Base-by-base conservation (phyloP, 2,329 filamentous ascomycete genomes). In the Pyricularia grisea region DNA sequence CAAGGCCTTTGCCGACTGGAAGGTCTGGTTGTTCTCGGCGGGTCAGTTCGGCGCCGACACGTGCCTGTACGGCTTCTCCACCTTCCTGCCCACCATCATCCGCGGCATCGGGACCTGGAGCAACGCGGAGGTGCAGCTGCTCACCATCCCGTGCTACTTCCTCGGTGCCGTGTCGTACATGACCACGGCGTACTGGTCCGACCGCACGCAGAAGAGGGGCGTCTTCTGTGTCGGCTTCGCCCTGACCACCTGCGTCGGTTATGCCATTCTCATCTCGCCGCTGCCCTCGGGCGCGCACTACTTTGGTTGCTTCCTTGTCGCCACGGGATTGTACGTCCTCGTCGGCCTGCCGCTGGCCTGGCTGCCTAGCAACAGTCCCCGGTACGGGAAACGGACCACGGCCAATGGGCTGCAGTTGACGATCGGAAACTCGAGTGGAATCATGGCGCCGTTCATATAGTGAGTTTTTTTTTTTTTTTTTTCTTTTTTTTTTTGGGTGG, bases 1-100 rank as follows among this genome's bases (percentile, higher is more conserved):
- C 71, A 85, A 85, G 69, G 90, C 88, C 0, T 87, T 92, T 70
- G 84, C 81, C 71, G 92, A 94, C 77, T 93, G 90, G 90, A 93
- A 91, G 76, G 86, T 92, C 28, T 92, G 88, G 83, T 79, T 84
- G 1, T 93, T 93, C 75, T 89, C 84, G 71, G 77, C 87, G 55
- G 90, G 82, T 5, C 90, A 92, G 76, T 93, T 93, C 74, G 90
- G 90, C 4, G 84, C 85, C 20, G 90, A 93, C 74, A 92, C 89
- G 0, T 66, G 60, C 63, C 36, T 17, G 25, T 58, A 84, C 42
- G 90, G 91, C 4, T 93, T 88, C 77, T 90, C 88, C 67, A 93
- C 90, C 0, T 94, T 94, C 75, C 79, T 94, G 64, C 92, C 92
- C 0, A 93, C 90, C 4, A 94, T 94, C 72, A 92, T 94, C 76